Conservation (phyloP, 345 rosid species). For the Laguncularia racemosa region DNA sequence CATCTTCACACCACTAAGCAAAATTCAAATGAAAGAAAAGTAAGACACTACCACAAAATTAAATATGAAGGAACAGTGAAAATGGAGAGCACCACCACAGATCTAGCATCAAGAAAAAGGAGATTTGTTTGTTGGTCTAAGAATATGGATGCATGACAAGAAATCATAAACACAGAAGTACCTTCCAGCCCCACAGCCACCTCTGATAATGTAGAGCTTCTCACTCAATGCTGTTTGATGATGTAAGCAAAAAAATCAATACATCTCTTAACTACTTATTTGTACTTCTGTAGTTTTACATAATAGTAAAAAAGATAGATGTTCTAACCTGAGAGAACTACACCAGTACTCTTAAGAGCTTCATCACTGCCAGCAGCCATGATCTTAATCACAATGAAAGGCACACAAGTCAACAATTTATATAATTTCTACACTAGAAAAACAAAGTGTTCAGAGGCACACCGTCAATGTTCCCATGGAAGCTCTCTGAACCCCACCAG, state of each 20-base stretch:
- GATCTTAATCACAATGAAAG: conserved; percentile 37
- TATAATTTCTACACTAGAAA: neutral
- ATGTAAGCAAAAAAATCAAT: conserved; percentile 8
- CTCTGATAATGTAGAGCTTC: conserved; percentile 86
- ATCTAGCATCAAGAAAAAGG: neutral
- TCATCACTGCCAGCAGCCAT: conserved; percentile 87
- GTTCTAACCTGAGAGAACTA: conserved; percentile 63
- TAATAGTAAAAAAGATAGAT: neutral
- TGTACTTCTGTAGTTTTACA: neutral
- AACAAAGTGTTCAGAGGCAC: conserved; percentile 10
- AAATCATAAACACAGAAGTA: conserved; percentile 12
- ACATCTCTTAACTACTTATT: neutral
- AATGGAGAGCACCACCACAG: neutral
- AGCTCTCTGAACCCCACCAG: conserved; percentile 95
- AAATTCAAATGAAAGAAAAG: neutral
- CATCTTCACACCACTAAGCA: conserved; percentile 77
- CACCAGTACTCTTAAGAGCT: conserved; percentile 61
- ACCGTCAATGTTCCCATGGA: conserved; percentile 86
- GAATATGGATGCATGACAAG: conserved; percentile 8
- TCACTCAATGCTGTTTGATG: conserved; percentile 71
- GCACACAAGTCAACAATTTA: conserved; percentile 3
- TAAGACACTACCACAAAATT: neutral
- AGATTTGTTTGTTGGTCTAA: neutral
- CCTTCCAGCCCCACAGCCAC: conserved; percentile 98
- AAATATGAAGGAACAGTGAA: neutral